phyloP scores from a whole-genome alignment of 257 asterid species.

The Osmanthus fragrans region DNA sequence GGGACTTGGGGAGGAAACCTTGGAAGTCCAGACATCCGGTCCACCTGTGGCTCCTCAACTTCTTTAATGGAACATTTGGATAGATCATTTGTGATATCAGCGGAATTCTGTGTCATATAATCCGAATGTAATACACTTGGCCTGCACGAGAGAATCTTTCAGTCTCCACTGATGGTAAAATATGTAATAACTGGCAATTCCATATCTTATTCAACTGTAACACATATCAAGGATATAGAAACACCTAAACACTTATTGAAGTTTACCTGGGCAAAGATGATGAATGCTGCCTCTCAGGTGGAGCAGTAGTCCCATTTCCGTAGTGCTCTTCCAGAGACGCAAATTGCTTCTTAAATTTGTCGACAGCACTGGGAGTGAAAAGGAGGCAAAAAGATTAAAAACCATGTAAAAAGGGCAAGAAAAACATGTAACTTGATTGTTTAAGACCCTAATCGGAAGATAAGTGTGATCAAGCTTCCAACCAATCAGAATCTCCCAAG shows the following conservation, averaged over 20 bases:
- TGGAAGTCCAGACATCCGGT: conserved; percentile 55
- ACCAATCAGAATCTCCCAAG: too few relatives aligned
- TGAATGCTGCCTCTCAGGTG: conserved; percentile 94
- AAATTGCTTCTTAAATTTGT: conserved; percentile 94
- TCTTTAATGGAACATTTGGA: conserved; percentile 77
- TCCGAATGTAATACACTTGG: conserved; percentile 70
- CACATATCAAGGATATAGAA: not conserved
- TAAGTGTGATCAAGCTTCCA: too few relatives aligned
- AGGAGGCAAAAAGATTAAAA: not conserved
- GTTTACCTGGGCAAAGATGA: conserved; percentile 91
- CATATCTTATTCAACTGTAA: not conserved
- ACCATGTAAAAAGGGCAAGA: not conserved
- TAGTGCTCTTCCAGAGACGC: conserved; percentile 93
- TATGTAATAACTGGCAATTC: not conserved
- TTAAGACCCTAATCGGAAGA: not conserved
- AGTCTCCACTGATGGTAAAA: conserved; percentile 10
- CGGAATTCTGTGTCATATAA: conserved; percentile 47
- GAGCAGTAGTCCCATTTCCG: conserved; percentile 72
- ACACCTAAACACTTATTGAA: not conserved
- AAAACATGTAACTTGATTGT: not conserved
- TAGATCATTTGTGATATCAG: conserved; percentile 60
- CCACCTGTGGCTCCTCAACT: conserved; percentile 56
- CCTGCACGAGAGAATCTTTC: conserved; percentile 45
- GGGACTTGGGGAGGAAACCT: conserved; percentile 85
- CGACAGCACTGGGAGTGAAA: conserved; percentile 74